phyloP scores from a whole-genome alignment of 73 alveolate genomes.

The Paramecium biaurelia region DNA sequence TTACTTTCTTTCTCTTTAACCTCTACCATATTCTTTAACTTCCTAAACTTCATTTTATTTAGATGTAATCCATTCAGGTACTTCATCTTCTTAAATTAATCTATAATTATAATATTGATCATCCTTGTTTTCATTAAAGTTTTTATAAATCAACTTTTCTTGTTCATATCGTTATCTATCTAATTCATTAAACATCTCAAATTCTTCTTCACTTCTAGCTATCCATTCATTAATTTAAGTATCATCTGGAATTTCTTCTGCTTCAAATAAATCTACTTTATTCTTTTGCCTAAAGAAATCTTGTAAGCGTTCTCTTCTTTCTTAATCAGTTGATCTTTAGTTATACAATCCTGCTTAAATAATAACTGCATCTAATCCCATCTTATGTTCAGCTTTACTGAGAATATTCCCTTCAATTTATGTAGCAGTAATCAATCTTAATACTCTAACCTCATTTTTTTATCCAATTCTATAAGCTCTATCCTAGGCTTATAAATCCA shows the following conservation, averaged over 20 bases:
- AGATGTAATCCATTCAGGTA: constrained; percentile 94
- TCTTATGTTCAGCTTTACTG: constrained; percentile 96
- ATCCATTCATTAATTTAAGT: constrained; percentile 93
- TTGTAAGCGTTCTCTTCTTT: constrained; percentile 91
- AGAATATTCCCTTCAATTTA: constrained; percentile 94
- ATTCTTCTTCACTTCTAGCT: constrained; percentile 87
- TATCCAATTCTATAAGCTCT: constrained; percentile 99
- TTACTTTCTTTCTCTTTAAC: constrained; percentile 91
- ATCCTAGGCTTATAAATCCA: constrained; percentile 98
- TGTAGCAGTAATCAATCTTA: constrained; percentile 91
- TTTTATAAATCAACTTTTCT: constrained; percentile 72
- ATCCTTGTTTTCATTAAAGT: constrained; percentile 61
- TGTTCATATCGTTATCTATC: constrained; percentile 84
- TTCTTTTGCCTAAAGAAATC: constrained; percentile 82
- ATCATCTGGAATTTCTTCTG: constrained; percentile 90
- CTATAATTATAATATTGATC: constrained; percentile 80
- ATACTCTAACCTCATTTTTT: constrained; percentile 96
- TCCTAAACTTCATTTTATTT: constrained; percentile 83
- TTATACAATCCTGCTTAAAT: constrained; percentile 97
- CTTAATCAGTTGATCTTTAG: constrained; percentile 90
- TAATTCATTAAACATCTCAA: constrained; percentile 69
- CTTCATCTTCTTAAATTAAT: constrained; percentile 90
- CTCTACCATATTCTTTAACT: constrained; percentile 85
- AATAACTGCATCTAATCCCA: constrained; percentile 94
- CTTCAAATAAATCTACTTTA: constrained; percentile 75